Evolutionary conservation across 192 early-diverging fungal genomes (phyloP).

Genomic region (Coemansia javaensis): DNA sequence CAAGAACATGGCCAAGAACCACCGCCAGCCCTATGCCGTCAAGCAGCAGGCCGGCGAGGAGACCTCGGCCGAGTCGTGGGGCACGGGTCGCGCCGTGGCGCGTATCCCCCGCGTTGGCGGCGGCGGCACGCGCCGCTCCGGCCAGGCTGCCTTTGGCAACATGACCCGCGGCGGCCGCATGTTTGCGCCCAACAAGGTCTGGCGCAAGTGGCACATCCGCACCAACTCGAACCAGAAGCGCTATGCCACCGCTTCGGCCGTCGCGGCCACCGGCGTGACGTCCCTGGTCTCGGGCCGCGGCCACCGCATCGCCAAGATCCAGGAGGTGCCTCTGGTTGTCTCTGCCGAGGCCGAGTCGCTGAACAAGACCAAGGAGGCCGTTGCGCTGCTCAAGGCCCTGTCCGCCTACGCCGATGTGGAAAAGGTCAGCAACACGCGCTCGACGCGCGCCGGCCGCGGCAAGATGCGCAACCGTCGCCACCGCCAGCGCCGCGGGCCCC

Average conservation of each 20-base stretch:
- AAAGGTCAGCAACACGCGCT: slow-evolving; percentile 93
- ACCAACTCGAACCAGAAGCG: slow-evolving; percentile 98
- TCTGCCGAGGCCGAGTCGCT: slow-evolving; percentile 72
- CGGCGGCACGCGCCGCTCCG: slow-evolving; percentile 93
- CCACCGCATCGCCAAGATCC: slow-evolving; percentile 87
- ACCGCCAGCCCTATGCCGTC: slow-evolving; percentile 93
- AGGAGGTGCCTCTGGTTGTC: slow-evolving; percentile 93
- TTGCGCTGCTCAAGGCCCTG: slow-evolving; percentile 83
- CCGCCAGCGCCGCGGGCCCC: slow-evolving; percentile 93
- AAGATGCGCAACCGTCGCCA: slow-evolving; percentile 96
- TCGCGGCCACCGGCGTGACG: slow-evolving; percentile 90
- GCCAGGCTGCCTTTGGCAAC: slow-evolving; percentile 99
- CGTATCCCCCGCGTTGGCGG: slow-evolving; percentile 99
- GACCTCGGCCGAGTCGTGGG: slow-evolving; percentile 98
- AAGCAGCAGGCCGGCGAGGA: slow-evolving; percentile 96
- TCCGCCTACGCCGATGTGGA: slow-evolving; percentile 92
- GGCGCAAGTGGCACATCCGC: slow-evolving; percentile 99
- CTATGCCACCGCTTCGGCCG: slow-evolving; percentile 92
- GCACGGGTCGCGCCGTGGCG: slow-evolving; percentile 96
- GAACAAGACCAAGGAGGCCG: slow-evolving; percentile 90
- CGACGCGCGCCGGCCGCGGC: slow-evolving; percentile 93
- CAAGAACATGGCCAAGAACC: slow-evolving; percentile 99
- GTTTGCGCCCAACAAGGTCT: slow-evolving; percentile 99
- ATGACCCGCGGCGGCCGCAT: slow-evolving; percentile 99
- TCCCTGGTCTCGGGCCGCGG: slow-evolving; percentile 93